A percentile compares a stretch with the other conserved stretches of the same genome.
Evolutionary conservation across 441 rosid species (phyloP).

Genomic region (Croton laevigatus): DNA sequence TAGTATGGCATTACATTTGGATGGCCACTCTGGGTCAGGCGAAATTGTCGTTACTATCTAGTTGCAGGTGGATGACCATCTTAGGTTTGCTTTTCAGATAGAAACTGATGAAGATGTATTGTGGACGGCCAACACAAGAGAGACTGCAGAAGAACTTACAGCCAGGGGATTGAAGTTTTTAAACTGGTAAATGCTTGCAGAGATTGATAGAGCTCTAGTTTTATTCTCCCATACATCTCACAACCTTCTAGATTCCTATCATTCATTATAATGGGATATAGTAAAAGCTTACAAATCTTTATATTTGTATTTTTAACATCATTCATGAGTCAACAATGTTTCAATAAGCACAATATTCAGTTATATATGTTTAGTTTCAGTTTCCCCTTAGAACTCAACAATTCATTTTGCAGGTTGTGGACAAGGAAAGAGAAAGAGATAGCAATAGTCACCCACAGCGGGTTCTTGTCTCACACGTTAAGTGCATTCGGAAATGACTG

Average conservation of each 20-base stretch:
- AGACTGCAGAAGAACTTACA: conserved; percentile 70
- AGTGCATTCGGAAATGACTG: conserved; percentile 72
- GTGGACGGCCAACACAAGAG: conserved; percentile 82
- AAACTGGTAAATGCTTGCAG: conserved; percentile 52
- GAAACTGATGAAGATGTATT: conserved; percentile 66
- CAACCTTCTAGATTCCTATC: background rate
- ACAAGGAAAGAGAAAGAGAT: conserved; percentile 96
- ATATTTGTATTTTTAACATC: background rate
- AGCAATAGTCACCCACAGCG: conserved; percentile 94
- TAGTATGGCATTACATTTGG: conserved; percentile 15
- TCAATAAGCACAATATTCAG: background rate
- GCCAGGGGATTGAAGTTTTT: conserved; percentile 77
- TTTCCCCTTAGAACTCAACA: conserved; percentile 9
- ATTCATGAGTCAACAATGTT: background rate
- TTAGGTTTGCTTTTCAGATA: conserved; percentile 43
- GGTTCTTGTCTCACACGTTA: conserved; percentile 81
- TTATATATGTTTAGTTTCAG: background rate
- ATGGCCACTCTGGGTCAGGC: conserved; percentile 13
- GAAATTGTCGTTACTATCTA: conserved; percentile 19
- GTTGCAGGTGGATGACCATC: conserved; percentile 24
- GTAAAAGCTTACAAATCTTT: background rate
- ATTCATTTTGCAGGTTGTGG: conserved; percentile 69
- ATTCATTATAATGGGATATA: background rate
- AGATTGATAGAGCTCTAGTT: background rate
- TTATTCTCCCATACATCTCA: background rate